Conservation (phyloP, 2,329 filamentous ascomycete species). For the Alternaria longipes region DNA sequence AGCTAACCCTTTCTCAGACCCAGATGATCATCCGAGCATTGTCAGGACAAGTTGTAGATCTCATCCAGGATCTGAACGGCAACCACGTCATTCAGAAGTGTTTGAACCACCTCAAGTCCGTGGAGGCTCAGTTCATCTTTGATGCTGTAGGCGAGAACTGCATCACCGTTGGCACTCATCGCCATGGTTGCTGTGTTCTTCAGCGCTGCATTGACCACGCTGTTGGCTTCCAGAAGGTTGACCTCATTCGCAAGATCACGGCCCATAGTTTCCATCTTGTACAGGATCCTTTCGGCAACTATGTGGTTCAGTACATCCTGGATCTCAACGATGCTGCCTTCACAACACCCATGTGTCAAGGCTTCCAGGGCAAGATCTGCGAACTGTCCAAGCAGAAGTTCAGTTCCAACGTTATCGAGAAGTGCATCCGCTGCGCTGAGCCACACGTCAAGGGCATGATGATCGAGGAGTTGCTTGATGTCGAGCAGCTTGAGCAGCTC, state of each 20-base stretch:
- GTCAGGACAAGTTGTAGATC: slow-evolving; percentile 82
- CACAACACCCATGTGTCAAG: slow-evolving; percentile 85
- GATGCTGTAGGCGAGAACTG: slow-evolving; percentile 89
- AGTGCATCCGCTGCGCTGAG: slow-evolving; percentile 82
- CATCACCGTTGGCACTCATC: slow-evolving; percentile 91
- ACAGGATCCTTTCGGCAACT: slow-evolving; percentile 97
- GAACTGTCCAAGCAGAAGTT: slow-evolving; percentile 94
- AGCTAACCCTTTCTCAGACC: slow-evolving; percentile 57
- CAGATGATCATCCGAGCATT: slow-evolving; percentile 87
- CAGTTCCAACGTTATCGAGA: slow-evolving; percentile 98
- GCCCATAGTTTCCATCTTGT: slow-evolving; percentile 87
- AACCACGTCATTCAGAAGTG: slow-evolving; percentile 99
- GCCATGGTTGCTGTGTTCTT: slow-evolving; percentile 96
- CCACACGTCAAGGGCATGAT: slow-evolving; percentile 78
- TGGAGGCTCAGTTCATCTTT: slow-evolving; percentile 95
- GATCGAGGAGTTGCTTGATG: slow-evolving; percentile 79
- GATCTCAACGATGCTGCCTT: slow-evolving; percentile 88
- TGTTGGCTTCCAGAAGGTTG: slow-evolving; percentile 85
- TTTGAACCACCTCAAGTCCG: slow-evolving; percentile 86
- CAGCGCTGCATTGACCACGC: slow-evolving; percentile 99
- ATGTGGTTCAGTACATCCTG: slow-evolving; percentile 97
- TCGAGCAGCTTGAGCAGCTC: slow-evolving; percentile 83
- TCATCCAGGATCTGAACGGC: slow-evolving; percentile 97
- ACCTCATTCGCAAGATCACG: slow-evolving; percentile 87
- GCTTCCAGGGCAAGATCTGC: slow-evolving; percentile 77